Percentiles rank a stretch among this genome's conserved stretches.
phyloP scores from a whole-genome alignment of 768 basidiomycete genomes.

The Bullera alba region DNA sequence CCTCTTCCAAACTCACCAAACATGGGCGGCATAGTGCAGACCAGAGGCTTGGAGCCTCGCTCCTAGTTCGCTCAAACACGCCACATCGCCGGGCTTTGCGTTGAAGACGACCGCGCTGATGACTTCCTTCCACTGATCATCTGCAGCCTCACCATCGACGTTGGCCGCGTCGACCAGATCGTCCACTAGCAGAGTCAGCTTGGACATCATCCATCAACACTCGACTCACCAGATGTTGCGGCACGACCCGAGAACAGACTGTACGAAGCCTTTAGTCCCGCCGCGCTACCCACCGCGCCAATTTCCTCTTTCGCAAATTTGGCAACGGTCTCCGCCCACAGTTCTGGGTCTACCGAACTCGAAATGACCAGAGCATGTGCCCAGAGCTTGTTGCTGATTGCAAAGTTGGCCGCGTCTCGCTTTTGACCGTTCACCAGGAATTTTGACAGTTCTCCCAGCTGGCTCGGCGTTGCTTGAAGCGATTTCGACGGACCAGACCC shows the following conservation, averaged over 20 bases:
- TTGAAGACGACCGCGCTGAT: conserved; percentile 74
- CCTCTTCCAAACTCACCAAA: conserved; percentile 59
- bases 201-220: not conserved
- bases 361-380: conserved; percentile 92
- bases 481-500: conserved; percentile 4
- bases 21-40: conserved; percentile 79
- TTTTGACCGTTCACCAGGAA: conserved; percentile 78
- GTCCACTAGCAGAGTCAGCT: conserved; percentile 21
- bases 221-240: conserved; percentile 61
- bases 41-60: conserved; percentile 68
- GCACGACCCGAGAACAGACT: conserved; percentile 73
- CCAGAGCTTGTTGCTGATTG: conserved; percentile 84
- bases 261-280: conserved; percentile 56
- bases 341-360: conserved; percentile 82
- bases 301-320: conserved; percentile 79
- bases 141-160: conserved; percentile 60
- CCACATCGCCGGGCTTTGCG: conserved; percentile 57
- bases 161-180: conserved; percentile 49
- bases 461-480: conserved; percentile 5
- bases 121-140: conserved; percentile 72
- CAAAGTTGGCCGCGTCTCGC: conserved; percentile 76
- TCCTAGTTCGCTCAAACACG: conserved; percentile 73
- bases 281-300: conserved; percentile 45
- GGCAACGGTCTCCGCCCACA: conserved; percentile 82
- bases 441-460: conserved; percentile 37